Evolutionary conservation across 495 filamentous ascomycete genomes (phyloP).

Genomic region (Daldinia caldariorum): DNA sequence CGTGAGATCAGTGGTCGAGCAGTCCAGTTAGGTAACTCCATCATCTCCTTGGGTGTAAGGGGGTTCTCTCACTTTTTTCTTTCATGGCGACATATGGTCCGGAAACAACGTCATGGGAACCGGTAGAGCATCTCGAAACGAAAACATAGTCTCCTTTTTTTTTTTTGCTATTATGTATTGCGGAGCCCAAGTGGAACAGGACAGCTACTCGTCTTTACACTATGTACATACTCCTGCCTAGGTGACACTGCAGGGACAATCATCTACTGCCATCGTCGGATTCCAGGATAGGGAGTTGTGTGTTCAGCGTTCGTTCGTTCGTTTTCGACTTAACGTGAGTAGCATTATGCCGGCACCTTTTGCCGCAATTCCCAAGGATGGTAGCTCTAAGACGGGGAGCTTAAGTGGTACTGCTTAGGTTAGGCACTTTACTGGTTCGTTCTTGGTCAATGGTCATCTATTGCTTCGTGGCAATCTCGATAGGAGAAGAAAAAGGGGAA

Average conservation of each 20-base stretch:
- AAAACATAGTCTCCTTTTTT: conserved; percentile 35
- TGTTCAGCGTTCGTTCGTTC: conserved; percentile 38
- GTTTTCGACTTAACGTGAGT: conserved; percentile 21
- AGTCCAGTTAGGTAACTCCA: background rate
- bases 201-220: conserved; percentile 12
- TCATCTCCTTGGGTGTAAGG: conserved; percentile 28
- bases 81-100: conserved; percentile 45
- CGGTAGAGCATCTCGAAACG: conserved; percentile 32
- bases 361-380: conserved; percentile 38
- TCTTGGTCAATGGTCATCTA: conserved; percentile 12
- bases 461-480: conserved; percentile 21
- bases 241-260: conserved; percentile 45
- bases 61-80: conserved; percentile 20
- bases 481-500: conserved; percentile 18
- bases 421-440: conserved; percentile 7
- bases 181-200: conserved; percentile 34
- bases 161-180: conserved; percentile 13
- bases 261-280: conserved; percentile 31
- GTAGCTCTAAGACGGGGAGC: conserved; percentile 13
- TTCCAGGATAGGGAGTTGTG: conserved; percentile 44
- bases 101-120: conserved; percentile 44
- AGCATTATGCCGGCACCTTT: conserved; percentile 29
- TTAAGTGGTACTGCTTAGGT: conserved; percentile 9
- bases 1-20: conserved; percentile 38
- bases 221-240: conserved; percentile 15